phyloP scores from a whole-genome alignment of 2,329 filamentous ascomycete species.

The Fusarium algeriense region DNA sequence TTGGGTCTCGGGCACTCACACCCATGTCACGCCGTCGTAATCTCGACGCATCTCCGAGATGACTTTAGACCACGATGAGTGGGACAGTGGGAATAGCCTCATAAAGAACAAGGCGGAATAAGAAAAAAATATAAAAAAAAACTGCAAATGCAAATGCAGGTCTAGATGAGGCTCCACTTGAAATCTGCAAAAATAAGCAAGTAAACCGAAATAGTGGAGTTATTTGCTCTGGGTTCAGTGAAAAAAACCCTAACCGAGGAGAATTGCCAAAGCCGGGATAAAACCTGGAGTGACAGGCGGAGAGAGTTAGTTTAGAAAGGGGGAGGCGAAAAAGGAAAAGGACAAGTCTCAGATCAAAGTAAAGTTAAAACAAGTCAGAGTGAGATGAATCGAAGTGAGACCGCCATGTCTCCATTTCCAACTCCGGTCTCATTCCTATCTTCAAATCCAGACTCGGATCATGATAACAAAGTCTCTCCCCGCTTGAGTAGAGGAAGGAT shows the following conservation, averaged over 20 bases:
- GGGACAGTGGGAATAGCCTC: conserved; percentile 34
- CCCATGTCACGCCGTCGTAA: conserved; percentile 24
- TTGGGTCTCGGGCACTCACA: neutral
- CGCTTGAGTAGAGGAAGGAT: neutral
- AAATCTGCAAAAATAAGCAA: conserved; percentile 25
- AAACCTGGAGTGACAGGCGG: conserved; percentile 24
- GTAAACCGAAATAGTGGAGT: conserved; percentile 36
- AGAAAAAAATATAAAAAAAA: neutral
- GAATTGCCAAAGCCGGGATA: conserved; percentile 23
- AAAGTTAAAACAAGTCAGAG: conserved; percentile 1
- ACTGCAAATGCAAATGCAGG: neutral
- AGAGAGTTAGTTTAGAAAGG: conserved; percentile 17
- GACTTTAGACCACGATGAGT: conserved; percentile 6
- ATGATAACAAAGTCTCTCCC: conserved; percentile 17
- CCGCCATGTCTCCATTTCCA: conserved; percentile 23
- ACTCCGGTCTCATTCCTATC: conserved; percentile 22
- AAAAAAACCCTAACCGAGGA: conserved; percentile 24
- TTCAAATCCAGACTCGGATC: neutral
- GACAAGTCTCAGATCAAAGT: neutral
- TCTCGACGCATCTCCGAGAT: conserved; percentile 13
- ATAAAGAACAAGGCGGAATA: conserved; percentile 14
- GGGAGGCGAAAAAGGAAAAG: conserved; percentile 22
- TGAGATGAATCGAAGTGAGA: conserved; percentile 13
- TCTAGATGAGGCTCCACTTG: conserved; percentile 6
- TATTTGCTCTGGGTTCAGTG: neutral